Evolutionary conservation across 495 filamentous ascomycete genomes (phyloP).

Genomic region (Hyaloscypha finlandica): DNA sequence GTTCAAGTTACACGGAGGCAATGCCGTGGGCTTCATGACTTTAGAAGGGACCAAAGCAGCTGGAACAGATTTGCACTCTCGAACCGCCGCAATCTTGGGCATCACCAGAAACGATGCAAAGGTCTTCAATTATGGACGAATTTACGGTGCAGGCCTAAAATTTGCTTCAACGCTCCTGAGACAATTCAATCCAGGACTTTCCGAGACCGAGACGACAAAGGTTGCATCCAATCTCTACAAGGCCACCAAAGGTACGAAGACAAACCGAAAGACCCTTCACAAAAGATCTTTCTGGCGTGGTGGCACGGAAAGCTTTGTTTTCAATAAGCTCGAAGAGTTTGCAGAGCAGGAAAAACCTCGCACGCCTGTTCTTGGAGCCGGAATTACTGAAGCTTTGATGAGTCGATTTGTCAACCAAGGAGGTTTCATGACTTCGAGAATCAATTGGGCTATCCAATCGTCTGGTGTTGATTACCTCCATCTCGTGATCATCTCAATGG

Average conservation of each 20-base stretch:
- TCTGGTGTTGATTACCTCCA: constrained; percentile 98
- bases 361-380: constrained; percentile 92
- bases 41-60: constrained; percentile 92
- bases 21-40: constrained; percentile 98
- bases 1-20: constrained; percentile 92
- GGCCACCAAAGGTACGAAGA: constrained; percentile 85
- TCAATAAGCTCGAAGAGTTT: constrained; percentile 97
- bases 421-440: constrained; percentile 90
- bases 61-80: constrained; percentile 93
- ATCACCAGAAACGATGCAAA: constrained; percentile 96
- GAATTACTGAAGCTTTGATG: constrained; percentile 95
- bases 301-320: constrained; percentile 95
- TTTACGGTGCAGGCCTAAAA: constrained; percentile 93
- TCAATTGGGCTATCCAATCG: constrained; percentile 99
- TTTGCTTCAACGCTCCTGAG: constrained; percentile 88
- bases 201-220: constrained; percentile 71
- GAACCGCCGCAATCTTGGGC: constrained; percentile 86
- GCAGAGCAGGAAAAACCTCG: constrained; percentile 89
- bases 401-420: constrained; percentile 83
- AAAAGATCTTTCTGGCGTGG: constrained; percentile 90
- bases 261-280: constrained; percentile 63
- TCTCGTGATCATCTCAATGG: constrained; percentile 90
- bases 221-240: constrained; percentile 81
- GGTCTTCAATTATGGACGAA: constrained; percentile 97
- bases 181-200: constrained; percentile 86